Base-by-base conservation (phyloP, 495 filamentous ascomycete genomes). In the Penicillium cinerascens region DNA sequence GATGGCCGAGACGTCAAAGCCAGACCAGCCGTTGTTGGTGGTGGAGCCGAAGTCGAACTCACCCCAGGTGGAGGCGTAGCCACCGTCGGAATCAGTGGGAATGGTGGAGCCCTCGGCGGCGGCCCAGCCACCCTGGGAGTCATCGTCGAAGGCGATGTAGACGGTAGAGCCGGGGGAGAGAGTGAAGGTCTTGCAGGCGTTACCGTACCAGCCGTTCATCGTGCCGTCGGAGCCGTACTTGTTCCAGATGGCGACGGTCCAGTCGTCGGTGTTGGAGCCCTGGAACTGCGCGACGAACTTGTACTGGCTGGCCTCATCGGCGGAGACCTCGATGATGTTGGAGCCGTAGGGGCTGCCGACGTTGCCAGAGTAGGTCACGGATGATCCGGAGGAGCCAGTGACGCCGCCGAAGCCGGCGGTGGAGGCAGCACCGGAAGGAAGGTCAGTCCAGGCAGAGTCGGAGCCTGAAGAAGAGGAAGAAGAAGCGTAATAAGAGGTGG, bases 201-300 rank as follows among this genome's bases (percentile, higher is more conserved):
- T 55, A 46, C 66, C 68, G 49, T 68, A 75, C 58, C 67, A 78
- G 44, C 76, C 69, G 44, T 63, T 48, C 56, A 74, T 61, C n/a
- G 54, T 47, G 27, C 67, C 70, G 27, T 74, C 68, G 4, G 61
- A 49, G 40, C 70, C 72, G 44, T 64, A 68, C 70, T 81, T 82
- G 70, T 81, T 78, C 74, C 76, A 82, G 68, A 81, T 63, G 55
- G 64, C 68, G 50, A 80, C 63, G 38, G 66, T 72, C 62, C 75
- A 75, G 52, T 63, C 17, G 8, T 66, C 64, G 18, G 57, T 60
- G 56, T 63, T 62, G 33, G 59, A 58, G 54, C 77, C 78, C 38
- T 49, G 52, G 68, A 80, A 71, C 47, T 73, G 68, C 20, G 65
- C 66, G 35, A 78, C 75, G 68, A 77, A 78, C 42, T 78, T 64